A percentile compares a stretch with the other conserved stretches of the same genome.
Conservation (phyloP, 176 grass and related monocot species). For the Eleusine indica region DNA sequence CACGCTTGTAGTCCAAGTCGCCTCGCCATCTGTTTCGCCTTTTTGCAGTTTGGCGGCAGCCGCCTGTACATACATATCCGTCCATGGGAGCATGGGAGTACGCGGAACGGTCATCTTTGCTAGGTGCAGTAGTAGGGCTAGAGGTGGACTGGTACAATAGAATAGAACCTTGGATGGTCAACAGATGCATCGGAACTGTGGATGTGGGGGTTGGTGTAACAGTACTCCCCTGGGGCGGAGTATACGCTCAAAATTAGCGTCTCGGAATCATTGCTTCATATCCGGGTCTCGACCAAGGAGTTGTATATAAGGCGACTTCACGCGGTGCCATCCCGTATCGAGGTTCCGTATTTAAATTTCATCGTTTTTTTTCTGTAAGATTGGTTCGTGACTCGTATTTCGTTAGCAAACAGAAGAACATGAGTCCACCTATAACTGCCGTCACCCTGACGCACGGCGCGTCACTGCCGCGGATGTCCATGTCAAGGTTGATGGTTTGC, state of each 20-base stretch:
- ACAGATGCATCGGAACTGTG: background rate
- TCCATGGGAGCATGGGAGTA: background rate
- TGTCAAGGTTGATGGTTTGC: background rate
- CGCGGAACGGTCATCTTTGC: background rate
- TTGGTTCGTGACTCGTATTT: background rate
- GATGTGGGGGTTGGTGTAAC: slow-evolving; percentile 34
- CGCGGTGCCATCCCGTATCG: too few relatives aligned
- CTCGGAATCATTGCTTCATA: background rate
- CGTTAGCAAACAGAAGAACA: background rate
- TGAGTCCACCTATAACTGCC: background rate
- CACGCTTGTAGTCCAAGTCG: slow-evolving; percentile 2
- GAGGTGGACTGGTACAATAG: background rate
- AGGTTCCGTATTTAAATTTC: too few relatives aligned
- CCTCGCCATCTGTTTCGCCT: background rate
- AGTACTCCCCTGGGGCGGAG: background rate
- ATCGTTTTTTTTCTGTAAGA: background rate
- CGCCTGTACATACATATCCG: background rate
- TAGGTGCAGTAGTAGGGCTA: background rate
- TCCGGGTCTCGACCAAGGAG: background rate
- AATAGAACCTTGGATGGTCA: slow-evolving; percentile 8
- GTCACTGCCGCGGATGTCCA: background rate
- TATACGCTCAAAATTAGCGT: background rate
- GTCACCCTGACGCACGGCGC: slow-evolving; percentile 7
- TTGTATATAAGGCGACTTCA: background rate
- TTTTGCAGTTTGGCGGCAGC: background rate